Base-by-base conservation (phyloP, 2,329 filamentous ascomycete genomes). In the Pseudocercospora musae region DNA sequence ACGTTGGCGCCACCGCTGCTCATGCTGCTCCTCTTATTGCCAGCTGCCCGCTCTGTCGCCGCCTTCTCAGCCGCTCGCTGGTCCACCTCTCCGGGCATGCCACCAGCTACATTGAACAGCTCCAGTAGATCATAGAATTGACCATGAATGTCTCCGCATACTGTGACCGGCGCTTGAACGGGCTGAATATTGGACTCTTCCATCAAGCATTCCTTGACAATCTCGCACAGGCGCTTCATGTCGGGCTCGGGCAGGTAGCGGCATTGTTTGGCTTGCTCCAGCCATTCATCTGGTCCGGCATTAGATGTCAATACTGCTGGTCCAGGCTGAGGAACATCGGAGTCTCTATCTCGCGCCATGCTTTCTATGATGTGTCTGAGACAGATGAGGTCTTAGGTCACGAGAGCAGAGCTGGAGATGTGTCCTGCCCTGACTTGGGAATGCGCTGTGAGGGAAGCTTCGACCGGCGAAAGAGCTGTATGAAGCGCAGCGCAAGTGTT, bases 151-250 rank as follows among this genome's bases (percentile, higher is more conserved):
- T 99, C 95, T 74, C 95, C 95, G 74, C 95, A 98, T 66, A 99
- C 90, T 4, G 95, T 99, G 66, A 99, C 95, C 6, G 95, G 95
- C 0, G 95, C 96, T 58, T 90, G 87, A 20, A 99, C 94, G n/a
- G 95, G 95, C 77, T 98, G 95, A 63, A 99, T 98, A 76, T 99
- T 99, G 68, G 93, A 97, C 80, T 99, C 95, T 84, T 99, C 95
- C 95, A 99, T 99, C 72, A 99, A 84, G 69, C 92, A 96, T 79
- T 98, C 95, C 82, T 99, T 99, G 64, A 98, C 95, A 75, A 96
- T 96, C 81, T 99, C 95, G 77, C 95, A 99, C 54, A 99, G 85
- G 78, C 96, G 91, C 84, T 99, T 99, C 95, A 99, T 99, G 73
- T 96, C 92, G 66, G 89, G 81, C 79, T 99, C 95, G 55, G 95